phyloP scores from a whole-genome alignment of 1,139 yeast species.

The Spencermartinsiella ligniputridi region DNA sequence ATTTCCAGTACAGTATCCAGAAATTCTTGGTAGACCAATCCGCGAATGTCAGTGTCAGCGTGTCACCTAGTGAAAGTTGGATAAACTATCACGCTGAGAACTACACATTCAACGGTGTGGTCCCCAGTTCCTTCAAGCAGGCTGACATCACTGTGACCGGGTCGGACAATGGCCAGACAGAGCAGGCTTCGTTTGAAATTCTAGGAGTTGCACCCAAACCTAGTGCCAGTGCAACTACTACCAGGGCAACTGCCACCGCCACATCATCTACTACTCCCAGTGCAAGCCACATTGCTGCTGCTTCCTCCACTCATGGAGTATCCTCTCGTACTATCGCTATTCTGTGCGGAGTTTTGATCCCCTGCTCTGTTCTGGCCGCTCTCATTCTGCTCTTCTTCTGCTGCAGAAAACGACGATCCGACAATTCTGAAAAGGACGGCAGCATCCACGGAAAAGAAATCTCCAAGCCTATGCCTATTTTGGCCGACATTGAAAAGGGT shows the following conservation, averaged over 20 bases:
- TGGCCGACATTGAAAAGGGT: conserved; percentile 21
- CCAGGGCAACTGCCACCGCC: conserved; percentile 21
- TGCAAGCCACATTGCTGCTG: conserved; percentile 27
- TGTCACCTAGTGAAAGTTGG: conserved; percentile 53
- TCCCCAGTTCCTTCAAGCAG: conserved; percentile 55
- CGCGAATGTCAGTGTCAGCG: conserved; percentile 48
- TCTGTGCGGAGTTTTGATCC: conserved; percentile 85
- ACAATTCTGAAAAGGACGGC: conserved; percentile 24
- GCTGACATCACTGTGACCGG: conserved; percentile 45
- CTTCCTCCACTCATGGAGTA: conserved; percentile 28
- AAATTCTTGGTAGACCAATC: conserved; percentile 27
- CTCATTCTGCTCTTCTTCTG: conserved; percentile 50
- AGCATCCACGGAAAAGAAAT: conserved; percentile 26
- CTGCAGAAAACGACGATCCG: conserved; percentile 45
- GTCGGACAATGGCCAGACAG: conserved; percentile 40
- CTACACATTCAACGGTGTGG: conserved; percentile 62
- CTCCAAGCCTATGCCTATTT: conserved; percentile 28
- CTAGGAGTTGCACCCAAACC: conserved; percentile 23
- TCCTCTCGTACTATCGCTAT: conserved; percentile 59
- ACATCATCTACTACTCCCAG: conserved; percentile 26
- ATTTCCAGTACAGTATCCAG: conserved; percentile 47
- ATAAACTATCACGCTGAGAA: conserved; percentile 55
- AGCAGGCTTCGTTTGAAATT: conserved; percentile 47
- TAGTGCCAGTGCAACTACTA: conserved; percentile 15
- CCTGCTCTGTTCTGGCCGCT: conserved; percentile 48